A percentile compares a stretch with the other conserved stretches of the same genome.
phyloP scores from a whole-genome alignment of 306 rosid species.

The Parietaria judaica region DNA sequence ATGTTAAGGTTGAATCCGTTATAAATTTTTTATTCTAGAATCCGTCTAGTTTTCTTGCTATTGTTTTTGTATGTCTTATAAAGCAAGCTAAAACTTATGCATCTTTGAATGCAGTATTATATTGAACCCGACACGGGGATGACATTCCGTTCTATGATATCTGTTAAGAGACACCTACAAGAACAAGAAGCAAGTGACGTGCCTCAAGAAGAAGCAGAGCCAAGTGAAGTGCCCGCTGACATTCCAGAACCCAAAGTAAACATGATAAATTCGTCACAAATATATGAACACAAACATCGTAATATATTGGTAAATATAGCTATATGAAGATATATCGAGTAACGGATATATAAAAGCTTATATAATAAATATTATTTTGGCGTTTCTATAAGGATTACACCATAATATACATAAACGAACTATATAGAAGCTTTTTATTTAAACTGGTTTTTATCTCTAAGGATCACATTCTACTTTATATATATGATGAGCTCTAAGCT shows the following conservation, averaged over 20 bases:
- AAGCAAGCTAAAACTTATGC: not conserved
- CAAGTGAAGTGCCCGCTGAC: constrained; percentile 7
- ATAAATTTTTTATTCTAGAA: not conserved
- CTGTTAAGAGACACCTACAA: constrained; percentile 29
- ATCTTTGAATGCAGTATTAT: constrained; percentile 25
- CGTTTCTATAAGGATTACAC: not conserved
- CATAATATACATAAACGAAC: too few relatives aligned
- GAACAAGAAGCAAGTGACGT: constrained; percentile 10
- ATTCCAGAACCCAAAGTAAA: not conserved
- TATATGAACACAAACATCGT: not conserved
- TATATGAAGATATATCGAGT: not conserved
- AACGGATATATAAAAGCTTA: not conserved
- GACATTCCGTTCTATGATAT: constrained; percentile 30
- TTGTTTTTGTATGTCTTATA: not conserved
- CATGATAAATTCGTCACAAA: not conserved
- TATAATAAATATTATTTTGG: not conserved
- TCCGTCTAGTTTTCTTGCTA: not conserved
- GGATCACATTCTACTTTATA: not conserved
- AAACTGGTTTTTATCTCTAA: not conserved
- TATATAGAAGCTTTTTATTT: not conserved
- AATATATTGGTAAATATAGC: not conserved
- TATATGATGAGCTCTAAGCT: too few relatives aligned
- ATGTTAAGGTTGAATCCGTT: too few relatives aligned
- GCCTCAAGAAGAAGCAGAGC: constrained; percentile 10
- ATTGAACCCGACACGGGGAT: constrained; percentile 33